phyloP scores from a whole-genome alignment of 148 eudicot genomes.

The Chenopodium suecicum region DNA sequence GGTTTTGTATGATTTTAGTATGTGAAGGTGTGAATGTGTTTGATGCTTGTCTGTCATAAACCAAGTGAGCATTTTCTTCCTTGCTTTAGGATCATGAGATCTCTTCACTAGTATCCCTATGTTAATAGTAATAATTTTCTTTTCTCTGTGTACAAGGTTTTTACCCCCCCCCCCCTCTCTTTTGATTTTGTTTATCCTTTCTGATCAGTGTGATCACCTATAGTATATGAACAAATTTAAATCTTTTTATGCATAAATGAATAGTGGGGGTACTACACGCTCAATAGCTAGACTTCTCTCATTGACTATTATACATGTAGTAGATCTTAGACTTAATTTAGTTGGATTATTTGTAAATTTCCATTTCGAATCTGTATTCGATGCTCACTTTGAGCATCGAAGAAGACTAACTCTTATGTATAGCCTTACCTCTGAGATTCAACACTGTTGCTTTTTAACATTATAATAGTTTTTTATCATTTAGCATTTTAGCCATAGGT shows the following conservation, averaged over 20 bases:
- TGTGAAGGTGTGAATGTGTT: too few species aligned
- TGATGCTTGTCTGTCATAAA: too few species aligned
- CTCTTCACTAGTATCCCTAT: too few species aligned
- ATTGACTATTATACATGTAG: background rate
- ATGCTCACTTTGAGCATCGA: background rate
- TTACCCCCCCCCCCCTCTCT: too few species aligned
- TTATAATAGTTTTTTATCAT: too few species aligned
- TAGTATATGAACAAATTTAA: too few species aligned
- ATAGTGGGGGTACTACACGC: background rate
- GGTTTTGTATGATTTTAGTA: too few species aligned
- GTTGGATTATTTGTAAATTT: background rate
- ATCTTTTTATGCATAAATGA: background rate
- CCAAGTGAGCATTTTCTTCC: too few species aligned
- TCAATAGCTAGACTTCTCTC: background rate
- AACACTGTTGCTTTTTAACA: background rate
- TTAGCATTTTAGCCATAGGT: too few species aligned
- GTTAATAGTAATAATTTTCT: too few species aligned
- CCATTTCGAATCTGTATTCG: background rate
- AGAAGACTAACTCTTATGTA: background rate
- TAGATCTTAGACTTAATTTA: background rate
- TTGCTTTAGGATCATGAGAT: too few species aligned
- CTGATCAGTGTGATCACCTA: background rate
- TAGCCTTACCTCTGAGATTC: background rate
- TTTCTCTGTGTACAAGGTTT: too few species aligned
- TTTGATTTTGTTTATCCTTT: background rate